phyloP scores from a whole-genome alignment of 495 filamentous ascomycete genomes.

The Aspergillus leporis region DNA sequence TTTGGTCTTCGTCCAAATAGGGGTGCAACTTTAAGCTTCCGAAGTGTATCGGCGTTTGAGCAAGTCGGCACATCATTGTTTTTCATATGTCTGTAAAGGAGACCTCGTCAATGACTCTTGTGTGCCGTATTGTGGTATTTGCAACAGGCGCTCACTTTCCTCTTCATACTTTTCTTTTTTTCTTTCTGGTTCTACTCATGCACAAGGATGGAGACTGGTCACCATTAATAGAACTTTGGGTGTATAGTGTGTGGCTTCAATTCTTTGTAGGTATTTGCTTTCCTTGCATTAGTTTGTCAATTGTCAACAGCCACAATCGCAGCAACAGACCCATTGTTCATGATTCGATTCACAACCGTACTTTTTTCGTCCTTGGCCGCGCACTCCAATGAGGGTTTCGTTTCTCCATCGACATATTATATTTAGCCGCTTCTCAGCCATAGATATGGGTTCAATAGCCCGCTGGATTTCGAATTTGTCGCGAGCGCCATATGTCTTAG shows the following conservation, averaged over 20 bases:
- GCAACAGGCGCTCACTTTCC: background rate
- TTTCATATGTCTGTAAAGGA: background rate
- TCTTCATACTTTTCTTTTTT: background rate
- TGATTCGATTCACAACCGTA: slow-evolving; percentile 16
- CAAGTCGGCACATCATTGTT: background rate
- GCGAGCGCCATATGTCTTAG: background rate
- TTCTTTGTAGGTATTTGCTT: slow-evolving; percentile 28
- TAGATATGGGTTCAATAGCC: slow-evolving; percentile 5
- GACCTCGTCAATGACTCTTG: background rate
- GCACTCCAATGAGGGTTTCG: slow-evolving; percentile 10
- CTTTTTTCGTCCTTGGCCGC: slow-evolving; percentile 16
- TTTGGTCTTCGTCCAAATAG: background rate
- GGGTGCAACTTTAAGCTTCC: background rate
- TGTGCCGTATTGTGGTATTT: background rate
- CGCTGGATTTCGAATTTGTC: background rate
- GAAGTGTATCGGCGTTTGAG: background rate
- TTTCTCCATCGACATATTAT: slow-evolving; percentile 14
- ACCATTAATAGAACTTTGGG: background rate
- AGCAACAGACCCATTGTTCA: background rate
- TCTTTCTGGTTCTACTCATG: background rate
- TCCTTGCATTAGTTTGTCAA: slow-evolving; percentile 29
- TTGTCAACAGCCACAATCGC: slow-evolving; percentile 22
- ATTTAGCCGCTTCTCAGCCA: slow-evolving; percentile 12
- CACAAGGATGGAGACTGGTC: slow-evolving; percentile 13
- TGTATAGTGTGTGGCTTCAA: slow-evolving; percentile 7